phyloP scores from a whole-genome alignment of 352 stramenopile species.

The Pythium angustatum region DNA sequence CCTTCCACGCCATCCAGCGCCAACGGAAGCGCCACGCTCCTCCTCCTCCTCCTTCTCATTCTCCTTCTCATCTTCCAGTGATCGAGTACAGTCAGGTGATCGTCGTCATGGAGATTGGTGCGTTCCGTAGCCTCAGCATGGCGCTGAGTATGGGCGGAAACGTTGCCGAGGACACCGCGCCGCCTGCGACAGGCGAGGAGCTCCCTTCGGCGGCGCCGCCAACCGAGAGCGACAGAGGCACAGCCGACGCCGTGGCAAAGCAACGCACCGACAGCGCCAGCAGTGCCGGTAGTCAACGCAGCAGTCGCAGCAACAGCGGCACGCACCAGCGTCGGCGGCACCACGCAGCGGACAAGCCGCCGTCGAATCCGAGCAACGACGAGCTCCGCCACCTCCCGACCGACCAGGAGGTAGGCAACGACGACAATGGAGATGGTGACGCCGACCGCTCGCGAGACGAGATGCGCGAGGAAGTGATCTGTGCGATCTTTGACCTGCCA shows the following conservation, averaged over 20 bases:
- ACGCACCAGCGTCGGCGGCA: slow-evolving; percentile 8
- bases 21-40: neutral
- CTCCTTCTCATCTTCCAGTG: neutral
- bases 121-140: slow-evolving; percentile 35
- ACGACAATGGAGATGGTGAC: slow-evolving; percentile 29
- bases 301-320: slow-evolving; percentile 11
- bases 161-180: neutral
- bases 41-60: slow-evolving; percentile 8
- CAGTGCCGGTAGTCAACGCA: slow-evolving; percentile 28
- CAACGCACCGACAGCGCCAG: slow-evolving; percentile 28
- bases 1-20: neutral
- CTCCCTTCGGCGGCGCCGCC: neutral
- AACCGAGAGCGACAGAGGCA: neutral
- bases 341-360: neutral
- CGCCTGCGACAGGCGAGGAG: slow-evolving; percentile 12
- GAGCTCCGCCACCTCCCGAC: slow-evolving; percentile 28
- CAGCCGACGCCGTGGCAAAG: slow-evolving; percentile 3
- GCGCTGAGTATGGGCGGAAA: slow-evolving; percentile 25
- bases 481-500: slow-evolving; percentile 85
- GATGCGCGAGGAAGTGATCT: slow-evolving; percentile 81
- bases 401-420: slow-evolving; percentile 51
- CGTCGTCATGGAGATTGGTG: slow-evolving; percentile 29
- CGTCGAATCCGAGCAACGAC: neutral
- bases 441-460: slow-evolving; percentile 44
- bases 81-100: neutral